A percentile compares a stretch with the other conserved stretches of the same genome.
Evolutionary conservation across 1,139 yeast genomes (phyloP).

Genomic region (Sporopachydermia cereana): DNA sequence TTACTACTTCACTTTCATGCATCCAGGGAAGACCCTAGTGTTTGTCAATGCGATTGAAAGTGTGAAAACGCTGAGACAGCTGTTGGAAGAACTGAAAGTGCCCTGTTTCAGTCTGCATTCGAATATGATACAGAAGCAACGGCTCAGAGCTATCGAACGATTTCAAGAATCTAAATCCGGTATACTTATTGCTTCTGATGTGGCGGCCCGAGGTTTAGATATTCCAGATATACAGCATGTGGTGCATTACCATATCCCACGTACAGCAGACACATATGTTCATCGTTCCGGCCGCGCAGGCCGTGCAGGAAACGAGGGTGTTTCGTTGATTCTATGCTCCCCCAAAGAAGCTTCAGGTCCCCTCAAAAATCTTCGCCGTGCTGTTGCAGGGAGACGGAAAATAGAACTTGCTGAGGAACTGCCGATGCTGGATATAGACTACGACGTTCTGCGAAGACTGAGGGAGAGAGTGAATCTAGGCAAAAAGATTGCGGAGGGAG

Average conservation of each 20-base stretch:
- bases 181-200: constrained; percentile 88
- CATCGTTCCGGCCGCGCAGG: constrained; percentile 98
- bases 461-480: constrained; percentile 61
- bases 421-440: constrained; percentile 63
- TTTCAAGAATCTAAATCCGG: constrained; percentile 49
- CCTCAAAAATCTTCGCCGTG: constrained; percentile 57
- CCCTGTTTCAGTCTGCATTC: constrained; percentile 82
- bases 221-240: constrained; percentile 88
- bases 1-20: constrained; percentile 76
- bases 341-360: constrained; percentile 93
- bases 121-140: constrained; percentile 88
- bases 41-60: constrained; percentile 93
- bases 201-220: constrained; percentile 97
- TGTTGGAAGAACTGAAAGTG: constrained; percentile 55
- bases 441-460: constrained; percentile 58
- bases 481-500: constrained; percentile 61
- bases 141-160: constrained; percentile 73
- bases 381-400: constrained; percentile 30
- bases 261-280: constrained; percentile 88
- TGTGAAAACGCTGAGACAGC: constrained; percentile 74
- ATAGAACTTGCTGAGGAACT: constrained; percentile 13
- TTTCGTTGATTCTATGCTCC: constrained; percentile 81
- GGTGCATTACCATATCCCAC: constrained; percentile 89
- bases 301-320: constrained; percentile 91
- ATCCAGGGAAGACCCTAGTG: constrained; percentile 82